A percentile compares a stretch with the other conserved stretches of the same genome.
Conservation (phyloP, 2,329 filamentous ascomycete species). For the Lachnum nothofagi region DNA sequence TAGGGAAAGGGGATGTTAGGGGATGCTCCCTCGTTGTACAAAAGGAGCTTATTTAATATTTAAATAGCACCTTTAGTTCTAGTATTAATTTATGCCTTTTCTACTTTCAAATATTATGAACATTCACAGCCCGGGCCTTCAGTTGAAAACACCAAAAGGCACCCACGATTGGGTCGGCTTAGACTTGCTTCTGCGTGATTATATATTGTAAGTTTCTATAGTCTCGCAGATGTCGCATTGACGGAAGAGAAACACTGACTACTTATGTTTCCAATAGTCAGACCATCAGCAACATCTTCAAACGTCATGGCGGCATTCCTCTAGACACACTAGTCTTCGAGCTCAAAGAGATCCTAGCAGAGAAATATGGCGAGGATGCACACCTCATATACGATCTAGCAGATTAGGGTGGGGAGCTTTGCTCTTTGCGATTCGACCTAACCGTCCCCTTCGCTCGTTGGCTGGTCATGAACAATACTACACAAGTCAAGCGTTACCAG, state of each 20-base stretch:
- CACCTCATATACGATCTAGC: constrained; percentile 88
- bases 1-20: too few relatives aligned
- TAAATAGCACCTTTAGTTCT: too few relatives aligned
- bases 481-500: constrained; percentile 88
- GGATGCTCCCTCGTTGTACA: too few relatives aligned
- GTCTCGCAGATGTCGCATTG: constrained; percentile 36
- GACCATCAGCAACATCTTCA: constrained; percentile 73
- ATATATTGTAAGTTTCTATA: constrained; percentile 2
- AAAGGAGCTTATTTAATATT: too few relatives aligned
- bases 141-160: constrained; percentile 84
- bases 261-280: constrained; percentile 69
- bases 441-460: constrained; percentile 88
- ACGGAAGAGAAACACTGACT: constrained; percentile 71
- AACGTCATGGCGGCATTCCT: constrained; percentile 73
- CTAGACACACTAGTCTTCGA: constrained; percentile 84
- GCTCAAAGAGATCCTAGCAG: constrained; percentile 76
- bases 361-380: constrained; percentile 88
- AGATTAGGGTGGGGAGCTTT: constrained; percentile 81
- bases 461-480: constrained; percentile 84
- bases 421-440: constrained; percentile 78
- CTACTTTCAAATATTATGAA: too few relatives aligned
- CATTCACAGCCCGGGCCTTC: constrained; percentile 40
- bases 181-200: constrained; percentile 2
- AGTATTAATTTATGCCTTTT: too few relatives aligned
- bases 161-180: constrained; percentile 67